A percentile compares a stretch with the other conserved stretches of the same genome.
phyloP scores from a whole-genome alignment of 1,284 basidiomycete species.

The Sporisorium exsertum region DNA sequence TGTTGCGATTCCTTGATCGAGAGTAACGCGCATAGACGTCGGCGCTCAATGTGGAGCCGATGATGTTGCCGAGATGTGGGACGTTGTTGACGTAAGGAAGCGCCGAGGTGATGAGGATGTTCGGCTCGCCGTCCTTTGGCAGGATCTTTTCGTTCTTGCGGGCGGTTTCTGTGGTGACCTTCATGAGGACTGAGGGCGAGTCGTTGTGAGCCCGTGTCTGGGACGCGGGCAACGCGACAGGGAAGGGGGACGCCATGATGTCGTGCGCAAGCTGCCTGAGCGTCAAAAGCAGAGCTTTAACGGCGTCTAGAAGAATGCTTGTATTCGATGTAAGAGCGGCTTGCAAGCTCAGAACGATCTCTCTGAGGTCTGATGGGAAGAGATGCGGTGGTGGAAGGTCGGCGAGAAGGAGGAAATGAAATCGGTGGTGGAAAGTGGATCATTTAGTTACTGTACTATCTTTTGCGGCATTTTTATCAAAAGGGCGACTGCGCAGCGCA shows the following conservation, averaged over 20 bases:
- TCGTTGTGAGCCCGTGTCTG: conserved; percentile 48
- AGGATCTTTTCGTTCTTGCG: conserved; percentile 56
- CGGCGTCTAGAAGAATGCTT: neutral
- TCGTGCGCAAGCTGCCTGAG: conserved; percentile 25
- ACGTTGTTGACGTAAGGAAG: conserved; percentile 98
- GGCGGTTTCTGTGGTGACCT: conserved; percentile 53
- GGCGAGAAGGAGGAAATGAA: neutral
- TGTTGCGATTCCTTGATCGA: conserved; percentile 73
- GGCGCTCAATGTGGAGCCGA: conserved; percentile 93
- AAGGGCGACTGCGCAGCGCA: neutral
- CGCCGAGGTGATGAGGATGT: conserved; percentile 89
- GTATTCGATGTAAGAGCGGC: neutral
- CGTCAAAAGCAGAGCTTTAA: conserved; percentile 6
- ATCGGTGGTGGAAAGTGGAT: neutral
- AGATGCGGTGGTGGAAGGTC: neutral
- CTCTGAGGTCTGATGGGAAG: neutral
- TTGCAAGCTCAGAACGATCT: neutral
- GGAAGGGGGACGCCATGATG: conserved; percentile 67
- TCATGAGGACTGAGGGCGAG: conserved; percentile 58
- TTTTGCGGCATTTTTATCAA: neutral
- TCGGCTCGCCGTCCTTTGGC: conserved; percentile 60
- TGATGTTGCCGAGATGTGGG: conserved; percentile 98
- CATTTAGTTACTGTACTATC: too few relatives aligned
- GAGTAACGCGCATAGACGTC: conserved; percentile 93
- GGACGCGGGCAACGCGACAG: conserved; percentile 54